Conservation (phyloP, 495 filamentous ascomycete genomes). For the Margaritispora aquatica region DNA sequence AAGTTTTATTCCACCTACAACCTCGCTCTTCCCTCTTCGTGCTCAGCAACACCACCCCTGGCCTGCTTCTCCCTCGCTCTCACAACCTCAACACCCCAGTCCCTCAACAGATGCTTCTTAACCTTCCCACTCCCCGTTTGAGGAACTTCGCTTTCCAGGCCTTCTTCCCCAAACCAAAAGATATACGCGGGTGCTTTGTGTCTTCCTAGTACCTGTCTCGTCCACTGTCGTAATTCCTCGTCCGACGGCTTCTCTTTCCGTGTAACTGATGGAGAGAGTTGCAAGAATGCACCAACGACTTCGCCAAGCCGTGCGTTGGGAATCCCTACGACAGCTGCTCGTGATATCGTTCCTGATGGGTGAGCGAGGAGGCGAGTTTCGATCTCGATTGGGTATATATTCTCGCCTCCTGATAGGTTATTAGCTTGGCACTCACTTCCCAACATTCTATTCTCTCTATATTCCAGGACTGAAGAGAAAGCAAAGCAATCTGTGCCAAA, state of each 20-base stretch:
- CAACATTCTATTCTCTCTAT: not conserved
- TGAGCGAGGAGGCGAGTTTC: slow-evolving; percentile 59
- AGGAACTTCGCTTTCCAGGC: slow-evolving; percentile 34
- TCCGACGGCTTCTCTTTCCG: slow-evolving; percentile 27
- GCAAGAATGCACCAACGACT: slow-evolving; percentile 58
- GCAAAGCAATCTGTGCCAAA: no score
- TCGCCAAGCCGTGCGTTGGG: slow-evolving; percentile 60
- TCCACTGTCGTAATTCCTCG: slow-evolving; percentile 53
- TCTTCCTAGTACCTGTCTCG: slow-evolving; percentile 50
- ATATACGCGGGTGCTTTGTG: slow-evolving; percentile 63
- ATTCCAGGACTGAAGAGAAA: no score
- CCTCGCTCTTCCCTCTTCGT: not conserved
- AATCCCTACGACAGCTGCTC: slow-evolving; percentile 58
- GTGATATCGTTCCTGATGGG: slow-evolving; percentile 35
- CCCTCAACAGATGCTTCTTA: slow-evolving; percentile 59
- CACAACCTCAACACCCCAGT: slow-evolving; percentile 12
- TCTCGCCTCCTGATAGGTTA: slow-evolving; percentile 40
- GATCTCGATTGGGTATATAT: slow-evolving; percentile 67
- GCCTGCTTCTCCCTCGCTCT: not conserved
- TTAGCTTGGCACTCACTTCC: not conserved
- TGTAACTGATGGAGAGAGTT: slow-evolving; percentile 11
- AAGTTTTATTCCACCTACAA: not conserved
- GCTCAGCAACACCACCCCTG: not conserved
- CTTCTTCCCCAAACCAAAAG: slow-evolving; percentile 56
- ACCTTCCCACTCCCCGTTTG: slow-evolving; percentile 69